Percentiles rank a stretch among this genome's conserved stretches.
These are phyloP conservation scores for Alternaria panax DNA, from an alignment of 2,329 filamentous ascomycete species.

Conservation along the genomic window DNA sequence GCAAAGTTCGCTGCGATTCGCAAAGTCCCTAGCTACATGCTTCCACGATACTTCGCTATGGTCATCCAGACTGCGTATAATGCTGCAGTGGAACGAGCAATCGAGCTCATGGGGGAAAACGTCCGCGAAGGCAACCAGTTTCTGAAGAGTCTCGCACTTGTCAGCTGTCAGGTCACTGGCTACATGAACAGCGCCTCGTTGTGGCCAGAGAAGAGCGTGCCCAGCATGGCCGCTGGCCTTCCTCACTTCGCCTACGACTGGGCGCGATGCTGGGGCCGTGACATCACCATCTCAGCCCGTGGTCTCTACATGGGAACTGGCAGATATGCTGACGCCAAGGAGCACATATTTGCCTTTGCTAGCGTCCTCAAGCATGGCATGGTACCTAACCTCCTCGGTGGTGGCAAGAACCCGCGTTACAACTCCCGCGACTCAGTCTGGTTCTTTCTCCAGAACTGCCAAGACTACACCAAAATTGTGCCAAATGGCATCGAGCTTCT, in stretches of 20 bases:
- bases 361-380: slow-evolving; percentile 98
- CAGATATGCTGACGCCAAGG: slow-evolving; percentile 84
- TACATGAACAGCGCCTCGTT: slow-evolving; percentile 89
- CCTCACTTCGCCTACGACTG: slow-evolving; percentile 94
- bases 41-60: slow-evolving; percentile 92
- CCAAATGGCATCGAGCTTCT: slow-evolving; percentile 79
- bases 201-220: slow-evolving; percentile 83
- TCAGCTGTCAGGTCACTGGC: slow-evolving; percentile 90
- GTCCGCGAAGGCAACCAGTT: slow-evolving; percentile 86
- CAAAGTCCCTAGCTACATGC: slow-evolving; percentile 83
- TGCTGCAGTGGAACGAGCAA: slow-evolving; percentile 78
- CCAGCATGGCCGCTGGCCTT: slow-evolving; percentile 87
- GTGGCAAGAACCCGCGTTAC: slow-evolving; percentile 85
- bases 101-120: slow-evolving; percentile 80
- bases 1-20: slow-evolving; percentile 87
- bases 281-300: slow-evolving; percentile 94
- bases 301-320: slow-evolving; percentile 92
- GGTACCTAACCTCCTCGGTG: slow-evolving; percentile 92
- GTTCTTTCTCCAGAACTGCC: slow-evolving; percentile 97
- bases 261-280: slow-evolving; percentile 96
- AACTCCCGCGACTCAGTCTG: slow-evolving; percentile 96
- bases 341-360: slow-evolving; percentile 93
- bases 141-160: slow-evolving; percentile 85
- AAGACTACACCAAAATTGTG: slow-evolving; percentile 85
- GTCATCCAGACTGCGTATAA: slow-evolving; percentile 87